Evolutionary conservation across 1,284 basidiomycete genomes (phyloP), one percentile per base, ranked within the genome.

Genomic region (Austroboletus novae-zelandiae): DNA sequence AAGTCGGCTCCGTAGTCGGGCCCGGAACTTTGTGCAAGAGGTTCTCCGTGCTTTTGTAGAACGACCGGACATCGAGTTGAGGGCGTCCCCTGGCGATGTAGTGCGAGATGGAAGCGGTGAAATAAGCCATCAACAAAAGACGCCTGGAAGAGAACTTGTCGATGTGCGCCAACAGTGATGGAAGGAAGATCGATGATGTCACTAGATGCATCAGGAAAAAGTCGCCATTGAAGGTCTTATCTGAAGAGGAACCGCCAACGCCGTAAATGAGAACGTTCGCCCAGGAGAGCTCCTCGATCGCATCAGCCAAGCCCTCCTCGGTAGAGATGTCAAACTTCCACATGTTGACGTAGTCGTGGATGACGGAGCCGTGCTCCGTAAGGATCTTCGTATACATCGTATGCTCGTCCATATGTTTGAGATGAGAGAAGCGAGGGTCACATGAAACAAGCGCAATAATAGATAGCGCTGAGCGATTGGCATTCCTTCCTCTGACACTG

Each of bases 131-230:
- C 13, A 78, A 60, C 9, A 78, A 62, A 30, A 71, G 59, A 9
- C 53, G 60, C 2, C 60, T 60, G 48, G 65, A 71, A 47, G 57
- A 59, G 51, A 58, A 59, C 56, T 64, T 56, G 64, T 63, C 52
- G 65, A 57, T 50, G 45, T 30, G 58, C 1, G 61, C 58, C 40
- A 69, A 45, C 42, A 75, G 50, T 2, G 70, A 69, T 8, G 71
- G 66, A 23, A 75, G 51, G 65, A 78, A 76, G 35, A 79, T 56
- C 2, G 67, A 61, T 4, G 76, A 79, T 0, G 76, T 80, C 27
- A 78, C 71, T 7, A 75, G 57, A 52, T 79, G 78, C 69, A 76
- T 70, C 62, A 65, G 44, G 54, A 70, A 68, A 61, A 78, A 77
- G 45, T 77, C 74, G 8, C 66, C 74, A 30, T 69, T 71, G 64